These are phyloP conservation scores for Ophiostoma quercus DNA, from an alignment of 2,329 filamentous ascomycete species.

Conservation along the genomic window DNA sequence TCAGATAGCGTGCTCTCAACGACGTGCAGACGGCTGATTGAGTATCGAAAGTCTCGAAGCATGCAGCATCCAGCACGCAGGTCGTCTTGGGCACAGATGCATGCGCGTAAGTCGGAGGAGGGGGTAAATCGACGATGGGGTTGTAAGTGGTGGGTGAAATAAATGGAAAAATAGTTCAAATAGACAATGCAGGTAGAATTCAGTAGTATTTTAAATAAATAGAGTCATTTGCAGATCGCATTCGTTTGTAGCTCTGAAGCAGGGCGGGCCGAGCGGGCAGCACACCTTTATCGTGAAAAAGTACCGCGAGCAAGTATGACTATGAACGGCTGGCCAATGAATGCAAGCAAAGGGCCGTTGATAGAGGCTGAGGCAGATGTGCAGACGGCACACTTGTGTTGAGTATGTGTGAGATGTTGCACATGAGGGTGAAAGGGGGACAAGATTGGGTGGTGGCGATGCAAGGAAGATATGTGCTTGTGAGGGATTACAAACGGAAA, in stretches of 20 bases:
- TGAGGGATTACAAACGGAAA: neutral
- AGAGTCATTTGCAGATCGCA: neutral
- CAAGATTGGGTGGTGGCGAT: neutral
- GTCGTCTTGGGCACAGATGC: conserved; percentile 23
- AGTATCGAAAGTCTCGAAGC: neutral
- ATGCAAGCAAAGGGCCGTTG: neutral
- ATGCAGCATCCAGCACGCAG: neutral
- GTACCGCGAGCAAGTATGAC: neutral
- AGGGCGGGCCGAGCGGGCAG: neutral
- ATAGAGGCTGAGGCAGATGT: neutral
- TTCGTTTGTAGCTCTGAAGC: neutral
- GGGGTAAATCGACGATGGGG: neutral
- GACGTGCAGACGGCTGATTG: neutral
- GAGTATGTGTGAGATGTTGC: neutral
- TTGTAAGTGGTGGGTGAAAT: neutral
- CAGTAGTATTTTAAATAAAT: neutral
- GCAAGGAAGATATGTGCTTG: neutral
- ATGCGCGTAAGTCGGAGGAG: conserved; percentile 1
- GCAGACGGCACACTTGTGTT: neutral
- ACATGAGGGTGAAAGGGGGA: neutral
- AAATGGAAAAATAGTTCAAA: neutral
- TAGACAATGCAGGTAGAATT: neutral
- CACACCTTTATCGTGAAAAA: neutral
- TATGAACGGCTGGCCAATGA: neutral
- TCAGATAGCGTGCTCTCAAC: neutral